These are phyloP conservation scores for Hypsizygus marmoreus DNA, from an alignment of 768 basidiomycete genomes.

Conservation along the genomic window DNA sequence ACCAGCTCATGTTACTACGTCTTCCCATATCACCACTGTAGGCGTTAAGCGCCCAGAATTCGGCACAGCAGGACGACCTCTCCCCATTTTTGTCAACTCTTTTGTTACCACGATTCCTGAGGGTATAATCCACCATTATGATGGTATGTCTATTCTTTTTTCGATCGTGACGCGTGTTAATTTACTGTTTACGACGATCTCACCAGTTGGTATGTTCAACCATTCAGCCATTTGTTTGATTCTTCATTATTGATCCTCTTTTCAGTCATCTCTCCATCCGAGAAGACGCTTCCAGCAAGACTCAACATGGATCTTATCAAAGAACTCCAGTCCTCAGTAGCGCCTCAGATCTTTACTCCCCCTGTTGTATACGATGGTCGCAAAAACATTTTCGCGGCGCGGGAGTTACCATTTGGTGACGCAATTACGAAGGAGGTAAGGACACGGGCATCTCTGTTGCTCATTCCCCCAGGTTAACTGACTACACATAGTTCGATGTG, in stretches of 20 bases:
- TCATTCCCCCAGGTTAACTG: constrained; percentile 2
- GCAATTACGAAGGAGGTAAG: constrained; percentile 53
- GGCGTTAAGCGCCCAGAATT: constrained; percentile 72
- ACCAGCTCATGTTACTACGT: constrained; percentile 26
- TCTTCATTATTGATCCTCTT: not conserved
- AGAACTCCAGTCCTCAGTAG: constrained; percentile 56
- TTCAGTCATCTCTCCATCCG: constrained; percentile 65
- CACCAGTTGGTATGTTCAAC: constrained; percentile 44
- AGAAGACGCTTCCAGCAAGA: constrained; percentile 65
- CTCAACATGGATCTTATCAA: constrained; percentile 74
- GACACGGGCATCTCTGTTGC: too few species aligned
- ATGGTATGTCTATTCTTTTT: constrained; percentile 50
- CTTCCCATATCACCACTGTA: constrained; percentile 49
- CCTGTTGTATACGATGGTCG: constrained; percentile 77
- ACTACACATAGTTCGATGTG: constrained; percentile 58
- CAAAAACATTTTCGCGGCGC: constrained; percentile 70
- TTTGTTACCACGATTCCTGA: constrained; percentile 65
- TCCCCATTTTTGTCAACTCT: constrained; percentile 56
- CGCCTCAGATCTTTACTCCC: constrained; percentile 71
- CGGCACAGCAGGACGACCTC: constrained; percentile 52
- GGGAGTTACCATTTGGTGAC: constrained; percentile 61
- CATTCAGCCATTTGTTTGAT: not conserved
- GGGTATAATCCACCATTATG: constrained; percentile 72
- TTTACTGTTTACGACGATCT: constrained; percentile 4
- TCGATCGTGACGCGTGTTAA: constrained; percentile 8